Conservation (phyloP, 305 asterid genomes). For the Solanum hybrid region DNA sequence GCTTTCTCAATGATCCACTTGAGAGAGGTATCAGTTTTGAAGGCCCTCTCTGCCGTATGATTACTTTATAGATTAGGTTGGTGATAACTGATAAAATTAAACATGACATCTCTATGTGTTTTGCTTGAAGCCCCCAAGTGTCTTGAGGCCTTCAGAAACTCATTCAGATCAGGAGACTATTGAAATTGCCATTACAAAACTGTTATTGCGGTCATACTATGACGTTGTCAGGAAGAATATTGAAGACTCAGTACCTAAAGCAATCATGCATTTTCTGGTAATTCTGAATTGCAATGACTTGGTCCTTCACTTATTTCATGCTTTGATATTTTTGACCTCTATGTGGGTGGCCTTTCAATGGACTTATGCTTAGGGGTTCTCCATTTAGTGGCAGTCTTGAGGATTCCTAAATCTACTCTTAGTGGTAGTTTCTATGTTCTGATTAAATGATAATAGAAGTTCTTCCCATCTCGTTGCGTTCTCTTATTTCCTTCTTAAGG, state of each 20-base stretch:
- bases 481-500: neutral
- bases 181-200: constrained; percentile 70
- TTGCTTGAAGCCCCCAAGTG: constrained; percentile 68
- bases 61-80: neutral
- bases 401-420: neutral
- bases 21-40: constrained; percentile 55
- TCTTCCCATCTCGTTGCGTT: neutral
- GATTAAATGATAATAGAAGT: neutral
- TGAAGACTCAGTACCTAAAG: constrained; percentile 89
- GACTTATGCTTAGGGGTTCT: neutral
- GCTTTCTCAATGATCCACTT: constrained; percentile 44
- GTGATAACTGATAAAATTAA: neutral
- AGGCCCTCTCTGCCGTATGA: neutral
- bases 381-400: neutral
- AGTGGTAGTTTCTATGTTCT: neutral
- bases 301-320: neutral
- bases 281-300: neutral
- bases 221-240: constrained; percentile 87
- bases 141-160: constrained; percentile 88
- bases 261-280: constrained; percentile 99
- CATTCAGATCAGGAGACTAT: constrained; percentile 71
- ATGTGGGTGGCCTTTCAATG: neutral
- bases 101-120: neutral
- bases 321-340: neutral
- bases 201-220: constrained; percentile 80